Evolutionary conservation across 768 basidiomycete genomes (phyloP).

Genomic region (Mycena filopes): DNA sequence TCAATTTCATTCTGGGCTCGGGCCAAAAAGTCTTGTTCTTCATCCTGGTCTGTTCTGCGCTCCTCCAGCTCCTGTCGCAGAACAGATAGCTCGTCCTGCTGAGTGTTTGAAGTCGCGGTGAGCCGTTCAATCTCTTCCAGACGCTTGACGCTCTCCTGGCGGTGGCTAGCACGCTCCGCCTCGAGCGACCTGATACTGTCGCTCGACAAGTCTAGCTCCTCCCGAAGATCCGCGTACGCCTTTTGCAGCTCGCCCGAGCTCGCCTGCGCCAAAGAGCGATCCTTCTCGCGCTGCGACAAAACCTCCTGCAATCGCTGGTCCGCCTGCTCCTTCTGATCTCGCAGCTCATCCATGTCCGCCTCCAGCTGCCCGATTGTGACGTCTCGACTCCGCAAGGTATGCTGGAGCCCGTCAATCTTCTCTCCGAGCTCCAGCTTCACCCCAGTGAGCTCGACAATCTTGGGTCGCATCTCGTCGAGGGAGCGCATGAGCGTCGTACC

Average conservation of each 20-base stretch:
- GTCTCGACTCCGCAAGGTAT: slow-evolving; percentile 65
- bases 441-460: slow-evolving; percentile 84
- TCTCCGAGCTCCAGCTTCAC: slow-evolving; percentile 77
- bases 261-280: slow-evolving; percentile 57
- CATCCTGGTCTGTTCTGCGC: slow-evolving; percentile 57
- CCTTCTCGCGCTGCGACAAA: slow-evolving; percentile 61
- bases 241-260: slow-evolving; percentile 69
- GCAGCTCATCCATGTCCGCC: slow-evolving; percentile 63
- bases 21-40: slow-evolving; percentile 71
- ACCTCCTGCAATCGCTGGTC: slow-evolving; percentile 58
- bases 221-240: slow-evolving; percentile 69
- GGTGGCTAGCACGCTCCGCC: slow-evolving; percentile 68
- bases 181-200: slow-evolving; percentile 69
- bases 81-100: slow-evolving; percentile 63
- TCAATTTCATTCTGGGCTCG: slow-evolving; percentile 79
- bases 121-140: slow-evolving; percentile 70
- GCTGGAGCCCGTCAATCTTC: slow-evolving; percentile 66
- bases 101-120: slow-evolving; percentile 52
- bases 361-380: slow-evolving; percentile 71
- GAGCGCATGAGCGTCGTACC: slow-evolving; percentile 82
- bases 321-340: slow-evolving; percentile 58
- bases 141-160: slow-evolving; percentile 64
- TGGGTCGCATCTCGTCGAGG: slow-evolving; percentile 87
- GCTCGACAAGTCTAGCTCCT: slow-evolving; percentile 65
- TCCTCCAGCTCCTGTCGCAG: slow-evolving; percentile 66